phyloP scores from a whole-genome alignment of 805 yeast genomes.

The Wickerhamomyces subpelliculosus region DNA sequence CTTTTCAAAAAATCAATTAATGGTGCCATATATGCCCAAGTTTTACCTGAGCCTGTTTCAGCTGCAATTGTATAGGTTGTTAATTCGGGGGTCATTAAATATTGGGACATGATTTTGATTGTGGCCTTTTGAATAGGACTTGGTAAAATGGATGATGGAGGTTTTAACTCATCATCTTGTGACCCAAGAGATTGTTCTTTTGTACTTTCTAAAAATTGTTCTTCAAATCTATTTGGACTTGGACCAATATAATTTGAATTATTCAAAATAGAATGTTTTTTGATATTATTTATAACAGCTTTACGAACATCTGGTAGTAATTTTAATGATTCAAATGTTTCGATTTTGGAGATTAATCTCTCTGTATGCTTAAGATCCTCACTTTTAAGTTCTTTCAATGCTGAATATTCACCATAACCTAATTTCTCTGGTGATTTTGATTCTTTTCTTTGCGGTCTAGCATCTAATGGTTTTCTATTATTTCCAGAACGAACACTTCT shows the following conservation, averaged over 20 bases:
- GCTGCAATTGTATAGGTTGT: constrained; percentile 81
- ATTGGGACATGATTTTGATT: constrained; percentile 31
- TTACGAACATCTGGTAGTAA: constrained; percentile 61
- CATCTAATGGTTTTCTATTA: not conserved
- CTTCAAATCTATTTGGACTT: not conserved
- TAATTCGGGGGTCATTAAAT: constrained; percentile 31
- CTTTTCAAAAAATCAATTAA: constrained; percentile 59
- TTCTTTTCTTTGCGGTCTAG: not conserved
- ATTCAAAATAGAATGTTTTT: constrained; percentile 33
- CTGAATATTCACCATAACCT: constrained; percentile 1
- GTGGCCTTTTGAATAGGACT: constrained; percentile 83
- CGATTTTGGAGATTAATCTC: constrained; percentile 43
- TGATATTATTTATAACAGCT: constrained; percentile 50
- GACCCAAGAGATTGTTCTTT: constrained; percentile 1
- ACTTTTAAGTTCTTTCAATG: constrained; percentile 35
- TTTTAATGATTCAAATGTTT: constrained; percentile 58
- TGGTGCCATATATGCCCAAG: constrained; percentile 85
- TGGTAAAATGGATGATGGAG: too few relatives aligned
- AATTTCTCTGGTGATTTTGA: not conserved
- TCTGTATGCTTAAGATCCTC: constrained; percentile 26
- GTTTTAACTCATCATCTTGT: constrained; percentile 9
- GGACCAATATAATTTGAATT: constrained; percentile 16
- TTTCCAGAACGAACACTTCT: not conserved
- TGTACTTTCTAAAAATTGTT: too few relatives aligned
- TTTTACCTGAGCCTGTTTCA: constrained; percentile 96